Conservation (phyloP, 495 filamentous ascomycete species). For the Diplogelasinospora grovesii region DNA sequence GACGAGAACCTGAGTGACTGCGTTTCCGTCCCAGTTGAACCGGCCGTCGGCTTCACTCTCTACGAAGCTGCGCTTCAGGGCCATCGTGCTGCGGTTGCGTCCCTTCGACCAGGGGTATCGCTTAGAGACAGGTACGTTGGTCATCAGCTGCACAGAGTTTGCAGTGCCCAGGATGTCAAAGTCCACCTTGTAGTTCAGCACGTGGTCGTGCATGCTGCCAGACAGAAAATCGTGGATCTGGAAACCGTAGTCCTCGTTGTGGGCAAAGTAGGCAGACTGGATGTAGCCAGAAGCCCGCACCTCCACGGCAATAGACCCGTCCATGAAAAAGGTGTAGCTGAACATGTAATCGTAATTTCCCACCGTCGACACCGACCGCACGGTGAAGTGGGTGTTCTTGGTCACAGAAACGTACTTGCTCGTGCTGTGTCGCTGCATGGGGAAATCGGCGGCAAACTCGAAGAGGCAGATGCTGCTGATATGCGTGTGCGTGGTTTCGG, state of each 20-base stretch:
- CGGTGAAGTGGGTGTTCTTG: slow-evolving; percentile 40
- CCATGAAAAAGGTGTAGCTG: slow-evolving; percentile 41
- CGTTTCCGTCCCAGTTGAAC: slow-evolving; percentile 47
- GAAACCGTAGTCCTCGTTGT: slow-evolving; percentile 52
- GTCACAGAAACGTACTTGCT: slow-evolving; percentile 29
- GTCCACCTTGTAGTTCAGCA: slow-evolving; percentile 53
- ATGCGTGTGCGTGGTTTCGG: slow-evolving; percentile 33
- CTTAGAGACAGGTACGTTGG: slow-evolving; percentile 29
- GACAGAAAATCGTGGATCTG: slow-evolving; percentile 46
- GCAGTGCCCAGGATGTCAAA: slow-evolving; percentile 45
- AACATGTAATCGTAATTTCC: slow-evolving; percentile 44
- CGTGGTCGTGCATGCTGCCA: slow-evolving; percentile 55
- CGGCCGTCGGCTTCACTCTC: slow-evolving; percentile 40
- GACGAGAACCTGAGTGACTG: slow-evolving; percentile 42
- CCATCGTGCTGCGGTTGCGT: slow-evolving; percentile 49
- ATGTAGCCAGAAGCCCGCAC: slow-evolving; percentile 53
- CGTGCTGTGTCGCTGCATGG: slow-evolving; percentile 39
- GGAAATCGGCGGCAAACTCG: slow-evolving; percentile 38
- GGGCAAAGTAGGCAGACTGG: slow-evolving; percentile 42
- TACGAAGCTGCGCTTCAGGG: slow-evolving; percentile 37
- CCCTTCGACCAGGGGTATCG: slow-evolving; percentile 41
- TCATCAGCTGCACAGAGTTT: slow-evolving; percentile 42
- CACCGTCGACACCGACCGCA: slow-evolving; percentile 39
- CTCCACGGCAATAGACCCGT: slow-evolving; percentile 47
- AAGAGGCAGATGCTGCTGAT: slow-evolving; percentile 46